These are phyloP conservation scores for Citrullus colocynthis DNA, from an alignment of 306 rosid species.

Conservation along the genomic window DNA sequence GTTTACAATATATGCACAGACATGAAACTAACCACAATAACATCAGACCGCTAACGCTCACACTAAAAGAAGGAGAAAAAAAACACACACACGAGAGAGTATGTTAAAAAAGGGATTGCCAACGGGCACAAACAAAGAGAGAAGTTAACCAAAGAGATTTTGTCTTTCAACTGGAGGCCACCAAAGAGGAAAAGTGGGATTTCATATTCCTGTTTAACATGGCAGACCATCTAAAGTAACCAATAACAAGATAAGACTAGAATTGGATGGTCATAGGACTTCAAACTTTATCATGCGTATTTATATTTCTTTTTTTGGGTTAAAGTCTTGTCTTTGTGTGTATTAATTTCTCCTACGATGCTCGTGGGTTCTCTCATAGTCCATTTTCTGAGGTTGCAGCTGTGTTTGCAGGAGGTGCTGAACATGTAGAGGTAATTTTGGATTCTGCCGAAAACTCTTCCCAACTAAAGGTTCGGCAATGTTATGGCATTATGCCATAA, in stretches of 20 bases:
- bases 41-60: background rate
- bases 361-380: background rate
- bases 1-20: background rate
- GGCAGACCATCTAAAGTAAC: background rate
- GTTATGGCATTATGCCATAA: background rate
- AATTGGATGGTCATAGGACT: background rate
- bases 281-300: background rate
- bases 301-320: background rate
- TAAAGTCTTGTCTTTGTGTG: background rate
- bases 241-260: background rate
- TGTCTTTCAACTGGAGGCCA: background rate
- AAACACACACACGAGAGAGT: background rate
- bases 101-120: background rate
- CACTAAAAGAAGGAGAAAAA: too few relatives aligned
- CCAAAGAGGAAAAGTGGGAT: background rate
- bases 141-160: background rate
- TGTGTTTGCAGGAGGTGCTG: background rate
- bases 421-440: too few relatives aligned
- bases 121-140: background rate
- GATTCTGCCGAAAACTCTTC: too few relatives aligned
- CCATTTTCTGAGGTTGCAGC: background rate
- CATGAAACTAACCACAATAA: background rate
- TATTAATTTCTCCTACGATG: background rate
- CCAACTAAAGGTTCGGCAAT: too few relatives aligned
- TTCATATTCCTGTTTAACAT: background rate